Percentiles rank a stretch among this genome's conserved stretches.
Evolutionary conservation across 2,329 filamentous ascomycete genomes (phyloP).

Genomic region (Curvularia lunata): DNA sequence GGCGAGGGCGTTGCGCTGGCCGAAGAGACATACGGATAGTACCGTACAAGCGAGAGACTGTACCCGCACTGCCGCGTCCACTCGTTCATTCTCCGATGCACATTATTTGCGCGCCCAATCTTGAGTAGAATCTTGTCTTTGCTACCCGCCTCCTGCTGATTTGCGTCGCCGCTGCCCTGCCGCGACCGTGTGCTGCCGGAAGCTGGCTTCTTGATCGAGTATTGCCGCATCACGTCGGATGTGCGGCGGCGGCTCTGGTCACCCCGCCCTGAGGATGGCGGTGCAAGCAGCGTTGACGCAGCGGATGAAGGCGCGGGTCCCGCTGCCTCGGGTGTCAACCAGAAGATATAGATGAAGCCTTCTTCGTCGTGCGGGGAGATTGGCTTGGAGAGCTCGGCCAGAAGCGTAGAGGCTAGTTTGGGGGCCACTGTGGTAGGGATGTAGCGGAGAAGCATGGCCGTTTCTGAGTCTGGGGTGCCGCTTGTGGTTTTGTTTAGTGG

Average conservation of each 20-base stretch:
- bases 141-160: constrained; percentile 3
- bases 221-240: constrained; percentile 44
- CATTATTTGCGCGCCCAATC: constrained; percentile 75
- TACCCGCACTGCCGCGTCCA: constrained; percentile 95
- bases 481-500: constrained; percentile 31
- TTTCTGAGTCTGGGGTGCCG: constrained; percentile 35
- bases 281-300: constrained; percentile 57
- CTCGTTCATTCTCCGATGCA: constrained; percentile 87
- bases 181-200: not conserved
- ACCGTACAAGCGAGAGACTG: constrained; percentile 83
- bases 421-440: constrained; percentile 73
- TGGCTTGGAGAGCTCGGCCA: constrained; percentile 77
- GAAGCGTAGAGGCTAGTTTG: constrained; percentile 70
- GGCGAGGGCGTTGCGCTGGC: constrained; percentile 35
- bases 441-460: constrained; percentile 62
- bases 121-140: constrained; percentile 70
- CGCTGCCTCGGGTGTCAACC: constrained; percentile 74
- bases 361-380: constrained; percentile 74
- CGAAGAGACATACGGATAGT: constrained; percentile 77
- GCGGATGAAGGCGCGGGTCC: constrained; percentile 60
- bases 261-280: constrained; percentile 50
- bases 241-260: constrained; percentile 27
- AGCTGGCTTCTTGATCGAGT: constrained; percentile 29
- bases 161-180: not conserved
- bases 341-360: constrained; percentile 99